phyloP scores from a whole-genome alignment of 1,284 basidiomycete species.

The Earliella scabrosa region DNA sequence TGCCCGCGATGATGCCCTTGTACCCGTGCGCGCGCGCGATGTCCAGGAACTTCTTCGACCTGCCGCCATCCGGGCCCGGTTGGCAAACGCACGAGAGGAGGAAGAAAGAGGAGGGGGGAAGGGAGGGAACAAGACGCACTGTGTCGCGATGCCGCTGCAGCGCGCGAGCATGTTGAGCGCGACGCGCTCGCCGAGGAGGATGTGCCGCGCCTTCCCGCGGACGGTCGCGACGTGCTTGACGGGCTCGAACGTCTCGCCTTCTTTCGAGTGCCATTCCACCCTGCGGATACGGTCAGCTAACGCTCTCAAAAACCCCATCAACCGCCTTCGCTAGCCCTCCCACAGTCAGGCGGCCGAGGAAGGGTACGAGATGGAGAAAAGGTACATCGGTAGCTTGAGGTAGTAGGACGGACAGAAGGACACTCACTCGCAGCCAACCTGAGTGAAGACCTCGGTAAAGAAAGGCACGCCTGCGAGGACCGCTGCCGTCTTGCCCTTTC shows the following conservation, averaged over 20 bases:
- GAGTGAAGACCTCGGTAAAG: constrained; percentile 91
- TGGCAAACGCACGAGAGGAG: not conserved
- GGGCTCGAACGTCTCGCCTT: constrained; percentile 83
- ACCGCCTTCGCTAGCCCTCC: no score
- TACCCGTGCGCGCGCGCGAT: constrained; percentile 84
- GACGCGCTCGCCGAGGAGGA: constrained; percentile 94
- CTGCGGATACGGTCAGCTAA: constrained; percentile 53
- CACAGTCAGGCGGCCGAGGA: no score
- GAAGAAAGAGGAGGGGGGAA: constrained; percentile 2
- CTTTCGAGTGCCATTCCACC: constrained; percentile 91
- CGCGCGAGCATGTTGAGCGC: constrained; percentile 94
- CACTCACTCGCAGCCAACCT: constrained; percentile 88
- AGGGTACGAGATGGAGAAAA: no score
- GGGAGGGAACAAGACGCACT: constrained; percentile 52
- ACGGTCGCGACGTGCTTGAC: constrained; percentile 93
- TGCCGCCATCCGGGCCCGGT: constrained; percentile 33
- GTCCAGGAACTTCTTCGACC: constrained; percentile 82
- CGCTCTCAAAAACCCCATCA: no score
- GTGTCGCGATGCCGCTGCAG: constrained; percentile 96
- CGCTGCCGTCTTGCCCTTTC: constrained; percentile 78
- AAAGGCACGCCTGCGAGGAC: constrained; percentile 96
- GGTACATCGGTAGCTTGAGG: not conserved
- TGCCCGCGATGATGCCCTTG: constrained; percentile 92
- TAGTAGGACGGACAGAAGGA: not conserved
- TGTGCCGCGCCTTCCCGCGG: constrained; percentile 83